These are phyloP conservation scores for Baudoinia panamericana DNA, from an alignment of 495 filamentous ascomycete genomes.

Conservation along the genomic window DNA sequence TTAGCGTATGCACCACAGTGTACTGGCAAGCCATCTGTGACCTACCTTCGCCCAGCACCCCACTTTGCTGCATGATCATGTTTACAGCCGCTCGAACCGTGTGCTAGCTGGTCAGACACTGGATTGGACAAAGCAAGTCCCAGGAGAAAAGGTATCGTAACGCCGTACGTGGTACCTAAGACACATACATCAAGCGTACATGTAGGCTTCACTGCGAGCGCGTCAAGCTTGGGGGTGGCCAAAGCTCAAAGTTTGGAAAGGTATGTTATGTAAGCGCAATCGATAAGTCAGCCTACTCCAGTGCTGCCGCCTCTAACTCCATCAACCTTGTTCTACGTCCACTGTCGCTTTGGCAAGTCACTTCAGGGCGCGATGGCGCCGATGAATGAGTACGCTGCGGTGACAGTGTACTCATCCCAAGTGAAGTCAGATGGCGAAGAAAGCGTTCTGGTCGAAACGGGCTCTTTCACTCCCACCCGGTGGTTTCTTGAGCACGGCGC, in stretches of 20 bases:
- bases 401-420: conserved; percentile 5
- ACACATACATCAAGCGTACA: too few relatives aligned
- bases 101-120: too few relatives aligned
- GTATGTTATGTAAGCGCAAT: too few relatives aligned
- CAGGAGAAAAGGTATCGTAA: too few relatives aligned
- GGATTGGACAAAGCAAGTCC: too few relatives aligned
- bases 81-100: too few relatives aligned
- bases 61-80: conserved; percentile 22
- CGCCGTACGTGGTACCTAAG: too few relatives aligned
- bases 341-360: too few relatives aligned
- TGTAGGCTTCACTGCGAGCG: conserved; percentile 1
- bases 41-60: conserved; percentile 33
- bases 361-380: conserved; percentile 8
- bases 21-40: not conserved
- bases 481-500: conserved; percentile 15
- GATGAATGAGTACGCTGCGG: conserved; percentile 9
- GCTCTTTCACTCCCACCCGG: conserved; percentile 10
- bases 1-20: conserved; percentile 9
- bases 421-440: conserved; percentile 7
- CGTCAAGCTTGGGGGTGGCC: conserved; percentile 1
- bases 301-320: too few relatives aligned
- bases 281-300: too few relatives aligned
- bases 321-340: too few relatives aligned
- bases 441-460: conserved; percentile 15
- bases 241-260: conserved; percentile 8